Percentiles rank a stretch among this genome's conserved stretches.
Conservation (phyloP, 2,329 filamentous ascomycete species). For the Didymella pomorum region DNA sequence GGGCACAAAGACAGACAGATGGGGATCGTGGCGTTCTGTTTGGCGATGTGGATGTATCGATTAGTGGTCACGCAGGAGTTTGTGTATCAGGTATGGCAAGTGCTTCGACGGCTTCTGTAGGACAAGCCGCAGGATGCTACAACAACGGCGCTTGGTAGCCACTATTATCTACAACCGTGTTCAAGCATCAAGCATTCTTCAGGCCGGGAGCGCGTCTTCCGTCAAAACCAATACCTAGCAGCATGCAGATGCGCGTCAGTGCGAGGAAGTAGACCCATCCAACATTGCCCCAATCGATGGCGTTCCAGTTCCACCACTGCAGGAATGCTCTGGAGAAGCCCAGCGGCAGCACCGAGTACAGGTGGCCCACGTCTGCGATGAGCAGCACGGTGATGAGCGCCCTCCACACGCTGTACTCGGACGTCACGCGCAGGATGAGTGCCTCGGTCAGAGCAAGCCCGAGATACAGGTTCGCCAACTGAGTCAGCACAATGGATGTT, state of each 20-base stretch:
- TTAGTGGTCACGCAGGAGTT: conserved; percentile 1
- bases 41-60: conserved; percentile 1
- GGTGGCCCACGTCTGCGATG: conserved; percentile 78
- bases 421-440: conserved; percentile 73
- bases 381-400: conserved; percentile 72
- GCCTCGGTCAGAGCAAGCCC: conserved; percentile 81
- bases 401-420: conserved; percentile 74
- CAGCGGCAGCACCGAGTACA: conserved; percentile 69
- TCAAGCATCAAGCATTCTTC: conserved; percentile 14
- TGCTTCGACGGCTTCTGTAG: conserved; percentile 13
- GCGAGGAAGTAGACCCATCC: conserved; percentile 75
- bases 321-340: conserved; percentile 69
- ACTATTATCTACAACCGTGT: conserved; percentile 7
- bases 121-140: conserved; percentile 1
- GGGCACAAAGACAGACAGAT: conserved; percentile 12
- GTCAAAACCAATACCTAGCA: conserved; percentile 39
- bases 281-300: conserved; percentile 73
- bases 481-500: conserved; percentile 73
- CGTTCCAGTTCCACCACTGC: conserved; percentile 69
- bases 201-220: not conserved
- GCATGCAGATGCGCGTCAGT: conserved; percentile 35
- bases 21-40: conserved; percentile 14
- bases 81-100: conserved; percentile 4
- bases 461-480: conserved; percentile 80
- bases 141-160: not conserved